Evolutionary conservation across 1,139 yeast genomes (phyloP), one percentile per base, ranked within the genome.

Genomic region (Casaregolazyma lundiana): DNA sequence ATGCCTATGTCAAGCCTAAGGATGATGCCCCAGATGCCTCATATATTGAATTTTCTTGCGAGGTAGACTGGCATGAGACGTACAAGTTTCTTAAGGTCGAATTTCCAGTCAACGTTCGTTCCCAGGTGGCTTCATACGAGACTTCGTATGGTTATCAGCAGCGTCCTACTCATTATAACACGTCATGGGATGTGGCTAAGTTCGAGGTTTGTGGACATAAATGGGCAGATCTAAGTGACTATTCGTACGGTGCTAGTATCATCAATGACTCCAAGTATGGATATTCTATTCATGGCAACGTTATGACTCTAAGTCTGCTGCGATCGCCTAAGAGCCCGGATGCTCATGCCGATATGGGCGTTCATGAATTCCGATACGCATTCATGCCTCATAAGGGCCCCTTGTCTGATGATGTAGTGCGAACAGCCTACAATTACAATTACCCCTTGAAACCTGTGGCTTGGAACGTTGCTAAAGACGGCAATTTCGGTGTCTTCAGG

Each of bases 161-260:
- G 58, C 78, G 97, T 56, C 95, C 97, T 40, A 92, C 97, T 0
- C 97, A 90, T 65, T 90, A 74, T 69, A 92, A 92, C 63, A 90
- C 97, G 1, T 71, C 88, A 1, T 90, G 97, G 97, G 98, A 90
- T 61, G 84, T 83, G 36, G 97, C 97, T 50, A 89, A 89, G 66
- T 92, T 92, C 66, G 98, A 92, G 67, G 96, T 89, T 17, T 87
- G 96, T 57, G 90, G 85, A 59, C 97, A 92, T 66, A 86, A 87
- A 62, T 92, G 88, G 70, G 90, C 94, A 62, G 97, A 92, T 63
- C 80, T 86, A 60, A 84, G 95, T 32, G 97, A 88, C 59, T 78
- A 71, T 64, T 78, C 78, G 52, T 89, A 87, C 61, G 97, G 97
- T 59, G 95, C 89, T n/a, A 76, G 95, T 0, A 68, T 92, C 20